Percentiles rank a stretch among this genome's conserved stretches.
These are phyloP conservation scores for Colletotrichum lentis DNA, from an alignment of 2,329 filamentous ascomycete genomes.

Conservation along the genomic window DNA sequence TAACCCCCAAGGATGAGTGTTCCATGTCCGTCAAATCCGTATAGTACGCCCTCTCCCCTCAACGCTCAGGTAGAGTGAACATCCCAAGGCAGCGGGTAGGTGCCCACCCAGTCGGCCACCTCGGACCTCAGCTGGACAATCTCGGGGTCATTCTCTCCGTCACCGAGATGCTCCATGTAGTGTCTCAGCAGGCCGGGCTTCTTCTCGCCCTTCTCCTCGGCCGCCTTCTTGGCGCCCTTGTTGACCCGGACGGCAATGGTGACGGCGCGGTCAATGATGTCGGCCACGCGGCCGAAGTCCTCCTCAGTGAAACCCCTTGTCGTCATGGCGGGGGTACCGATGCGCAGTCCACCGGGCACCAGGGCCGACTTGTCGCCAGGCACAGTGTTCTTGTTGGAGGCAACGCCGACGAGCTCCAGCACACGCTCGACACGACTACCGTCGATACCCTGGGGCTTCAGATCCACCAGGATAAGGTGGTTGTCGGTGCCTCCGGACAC, in stretches of 20 bases:
- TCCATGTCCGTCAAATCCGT: conserved; percentile 2
- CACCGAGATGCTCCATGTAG: conserved; percentile 73
- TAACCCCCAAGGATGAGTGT: neutral
- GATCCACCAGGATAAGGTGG: conserved; percentile 91
- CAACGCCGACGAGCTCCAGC: conserved; percentile 90
- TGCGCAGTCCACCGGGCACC: conserved; percentile 89
- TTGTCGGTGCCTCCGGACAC: conserved; percentile 97
- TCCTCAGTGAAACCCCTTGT: conserved; percentile 89
- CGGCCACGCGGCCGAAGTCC: conserved; percentile 87
- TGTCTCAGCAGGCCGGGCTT: conserved; percentile 69
- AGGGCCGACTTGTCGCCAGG: conserved; percentile 94
- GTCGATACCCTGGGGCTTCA: conserved; percentile 88
- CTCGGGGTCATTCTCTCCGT: conserved; percentile 72
- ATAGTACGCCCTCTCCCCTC: neutral
- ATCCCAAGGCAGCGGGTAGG: conserved; percentile 76
- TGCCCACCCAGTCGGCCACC: conserved; percentile 81
- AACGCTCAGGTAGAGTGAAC: conserved; percentile 40
- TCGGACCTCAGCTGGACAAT: conserved; percentile 77
- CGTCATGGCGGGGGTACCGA: conserved; percentile 98
- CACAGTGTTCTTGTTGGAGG: conserved; percentile 99
- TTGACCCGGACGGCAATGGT: conserved; percentile 80
- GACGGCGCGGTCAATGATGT: conserved; percentile 85
- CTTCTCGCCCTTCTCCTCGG: conserved; percentile 73
- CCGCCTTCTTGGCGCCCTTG: conserved; percentile 74
- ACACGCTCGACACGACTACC: conserved; percentile 89